These are phyloP conservation scores for Penicillium turbatum DNA, from an alignment of 495 filamentous ascomycete species.

Conservation along the genomic window DNA sequence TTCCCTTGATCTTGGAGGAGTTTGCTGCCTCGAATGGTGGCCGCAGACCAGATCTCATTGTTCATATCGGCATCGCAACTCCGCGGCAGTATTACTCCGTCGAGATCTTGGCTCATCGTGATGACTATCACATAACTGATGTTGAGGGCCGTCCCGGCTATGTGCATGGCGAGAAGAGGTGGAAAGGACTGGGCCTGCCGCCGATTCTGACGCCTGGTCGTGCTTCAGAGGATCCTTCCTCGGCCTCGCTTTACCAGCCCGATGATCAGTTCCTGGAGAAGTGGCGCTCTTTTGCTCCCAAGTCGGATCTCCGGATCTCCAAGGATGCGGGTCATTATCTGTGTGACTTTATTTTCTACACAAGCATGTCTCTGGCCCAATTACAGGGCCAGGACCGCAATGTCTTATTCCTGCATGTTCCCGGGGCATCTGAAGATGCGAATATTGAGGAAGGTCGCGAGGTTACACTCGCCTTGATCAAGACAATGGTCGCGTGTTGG, in stretches of 20 bases:
- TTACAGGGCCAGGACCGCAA: slow-evolving; percentile 48
- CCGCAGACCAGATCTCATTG: slow-evolving; percentile 56
- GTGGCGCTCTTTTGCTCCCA: slow-evolving; percentile 33
- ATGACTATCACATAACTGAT: slow-evolving; percentile 68
- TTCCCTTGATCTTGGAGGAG: slow-evolving; percentile 54
- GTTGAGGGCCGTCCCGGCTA: slow-evolving; percentile 56
- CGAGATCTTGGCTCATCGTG: slow-evolving; percentile 67
- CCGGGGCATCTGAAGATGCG: slow-evolving; percentile 51
- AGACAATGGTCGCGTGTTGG: slow-evolving; percentile 56
- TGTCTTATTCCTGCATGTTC: slow-evolving; percentile 78
- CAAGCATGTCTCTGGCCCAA: slow-evolving; percentile 56
- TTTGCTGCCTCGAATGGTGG: slow-evolving; percentile 33
- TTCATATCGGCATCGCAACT: slow-evolving; percentile 82
- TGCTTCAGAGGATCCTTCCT: slow-evolving; percentile 6
- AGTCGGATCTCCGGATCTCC: slow-evolving; percentile 58
- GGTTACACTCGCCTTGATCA: slow-evolving; percentile 64
- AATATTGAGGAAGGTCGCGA: slow-evolving; percentile 56
- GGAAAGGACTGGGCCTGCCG: slow-evolving; percentile 41
- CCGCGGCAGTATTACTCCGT: slow-evolving; percentile 63
- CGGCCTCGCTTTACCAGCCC: slow-evolving; percentile 26
- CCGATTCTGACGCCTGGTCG: slow-evolving; percentile 31
- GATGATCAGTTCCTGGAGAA: slow-evolving; percentile 31
- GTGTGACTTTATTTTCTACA: slow-evolving; percentile 86
- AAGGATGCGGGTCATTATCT: slow-evolving; percentile 76
- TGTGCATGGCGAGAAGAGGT: slow-evolving; percentile 47